Evolutionary conservation across 495 filamentous ascomycete genomes (phyloP).

Genomic region (Daldinia childiae): DNA sequence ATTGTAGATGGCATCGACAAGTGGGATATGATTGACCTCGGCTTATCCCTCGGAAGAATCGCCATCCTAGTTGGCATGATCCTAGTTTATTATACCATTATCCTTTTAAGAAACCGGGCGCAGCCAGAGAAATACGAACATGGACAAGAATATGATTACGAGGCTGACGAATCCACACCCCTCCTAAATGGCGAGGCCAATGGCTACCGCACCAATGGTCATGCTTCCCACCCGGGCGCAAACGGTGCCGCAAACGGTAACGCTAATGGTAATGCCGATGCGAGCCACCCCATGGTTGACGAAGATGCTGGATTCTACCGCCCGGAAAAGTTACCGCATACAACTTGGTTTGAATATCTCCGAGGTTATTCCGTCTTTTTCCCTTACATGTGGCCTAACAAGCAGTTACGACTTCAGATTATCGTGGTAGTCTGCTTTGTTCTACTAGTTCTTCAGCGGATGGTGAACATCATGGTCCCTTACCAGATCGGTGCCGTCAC

Average conservation of each 20-base stretch:
- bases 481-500: conserved; percentile 78
- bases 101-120: conserved; percentile 43
- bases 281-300: conserved; percentile 51
- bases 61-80: conserved; percentile 49
- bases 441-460: conserved; percentile 78
- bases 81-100: conserved; percentile 54
- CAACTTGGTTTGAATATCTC: conserved; percentile 84
- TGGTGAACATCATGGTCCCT: conserved; percentile 83
- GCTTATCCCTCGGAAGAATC: conserved; percentile 55
- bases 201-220: conserved; percentile 49
- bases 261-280: conserved; percentile 40
- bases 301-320: conserved; percentile 63
- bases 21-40: conserved; percentile 65
- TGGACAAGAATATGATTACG: conserved; percentile 58
- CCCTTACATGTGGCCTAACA: conserved; percentile 87
- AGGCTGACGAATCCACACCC: conserved; percentile 60
- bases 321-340: conserved; percentile 55
- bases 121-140: conserved; percentile 49
- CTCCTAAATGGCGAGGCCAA: conserved; percentile 49
- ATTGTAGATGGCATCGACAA: conserved; percentile 37
- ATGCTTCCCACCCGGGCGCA: conserved; percentile 34
- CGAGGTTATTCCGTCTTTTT: conserved; percentile 89
- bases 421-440: conserved; percentile 82
- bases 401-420: conserved; percentile 73
- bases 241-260: conserved; percentile 42